These are phyloP conservation scores for Aspergillus spinulosporus DNA, from an alignment of 2,329 filamentous ascomycete genomes.

Conservation along the genomic window DNA sequence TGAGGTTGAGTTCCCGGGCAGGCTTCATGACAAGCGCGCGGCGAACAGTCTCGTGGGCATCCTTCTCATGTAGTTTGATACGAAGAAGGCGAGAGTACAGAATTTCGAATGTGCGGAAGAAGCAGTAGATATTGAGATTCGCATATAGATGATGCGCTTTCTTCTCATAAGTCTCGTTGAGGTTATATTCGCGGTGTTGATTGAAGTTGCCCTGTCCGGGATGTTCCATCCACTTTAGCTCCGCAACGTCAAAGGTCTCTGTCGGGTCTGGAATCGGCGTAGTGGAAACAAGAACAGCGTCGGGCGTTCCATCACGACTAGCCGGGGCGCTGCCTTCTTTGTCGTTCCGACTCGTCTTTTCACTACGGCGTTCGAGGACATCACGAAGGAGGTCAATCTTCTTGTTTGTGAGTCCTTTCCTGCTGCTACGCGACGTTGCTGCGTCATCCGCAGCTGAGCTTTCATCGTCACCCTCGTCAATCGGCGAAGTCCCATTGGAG, in stretches of 20 bases:
- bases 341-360: conserved; percentile 67
- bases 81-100: conserved; percentile 80
- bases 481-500: conserved; percentile 69
- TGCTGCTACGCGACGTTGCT: conserved; percentile 65
- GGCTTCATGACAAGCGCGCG: conserved; percentile 75
- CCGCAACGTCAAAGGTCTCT: conserved; percentile 53
- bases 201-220: conserved; percentile 57
- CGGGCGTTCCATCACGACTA: conserved; percentile 87
- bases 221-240: conserved; percentile 62
- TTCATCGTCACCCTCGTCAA: conserved; percentile 75
- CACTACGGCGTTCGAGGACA: conserved; percentile 76
- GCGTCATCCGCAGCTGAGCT: conserved; percentile 67
- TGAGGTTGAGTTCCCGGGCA: conserved; percentile 77
- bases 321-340: conserved; percentile 77
- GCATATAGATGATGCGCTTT: conserved; percentile 86
- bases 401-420: conserved; percentile 65
- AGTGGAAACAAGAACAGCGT: conserved; percentile 54
- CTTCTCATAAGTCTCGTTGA: conserved; percentile 77
- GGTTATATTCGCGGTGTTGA: conserved; percentile 65
- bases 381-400: conserved; percentile 77
- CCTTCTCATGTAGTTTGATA: conserved; percentile 75
- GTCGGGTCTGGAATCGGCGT: conserved; percentile 51
- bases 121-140: conserved; percentile 89
- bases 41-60: conserved; percentile 71
- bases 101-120: conserved; percentile 88